Evolutionary conservation across 148 eudicot species (phyloP).

Genomic region (Rhododendron simsii): DNA sequence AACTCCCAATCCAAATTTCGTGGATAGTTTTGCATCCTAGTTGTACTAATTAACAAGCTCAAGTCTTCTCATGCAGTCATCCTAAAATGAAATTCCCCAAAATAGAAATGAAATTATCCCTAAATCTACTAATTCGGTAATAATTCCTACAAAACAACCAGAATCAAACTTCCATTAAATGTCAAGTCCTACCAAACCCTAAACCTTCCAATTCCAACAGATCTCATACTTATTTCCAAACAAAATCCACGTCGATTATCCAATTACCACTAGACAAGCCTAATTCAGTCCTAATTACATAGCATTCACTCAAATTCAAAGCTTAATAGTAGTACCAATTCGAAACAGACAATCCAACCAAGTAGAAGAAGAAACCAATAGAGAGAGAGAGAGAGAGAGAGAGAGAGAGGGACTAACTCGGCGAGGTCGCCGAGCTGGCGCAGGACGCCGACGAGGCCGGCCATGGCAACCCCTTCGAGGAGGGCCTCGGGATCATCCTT

Average conservation of each 20-base stretch:
- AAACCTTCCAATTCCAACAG: slow-evolving; percentile 17
- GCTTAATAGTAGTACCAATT: neutral
- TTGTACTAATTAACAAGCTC: neutral
- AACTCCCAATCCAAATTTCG: neutral
- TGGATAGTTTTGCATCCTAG: neutral
- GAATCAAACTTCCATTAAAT: neutral
- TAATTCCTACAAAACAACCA: neutral
- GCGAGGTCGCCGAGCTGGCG: slow-evolving; percentile 99
- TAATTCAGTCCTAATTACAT: neutral
- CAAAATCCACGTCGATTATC: neutral
- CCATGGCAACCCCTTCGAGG: slow-evolving; percentile 96
- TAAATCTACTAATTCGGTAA: neutral
- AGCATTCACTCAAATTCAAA: neutral
- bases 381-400: neutral
- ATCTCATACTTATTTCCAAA: slow-evolving; percentile 19
- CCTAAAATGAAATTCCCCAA: neutral
- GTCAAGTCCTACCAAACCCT: neutral
- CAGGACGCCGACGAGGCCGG: slow-evolving; percentile 92
- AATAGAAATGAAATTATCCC: neutral
- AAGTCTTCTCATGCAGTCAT: neutral
- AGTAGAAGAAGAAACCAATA: neutral
- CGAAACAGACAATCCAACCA: neutral
- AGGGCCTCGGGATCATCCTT: slow-evolving; percentile 97
- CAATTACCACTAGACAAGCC: neutral
- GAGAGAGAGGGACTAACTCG: slow-evolving; percentile 42